These are phyloP conservation scores for Nicotiana rustica DNA, from an alignment of 305 asterid species.

Conservation along the genomic window DNA sequence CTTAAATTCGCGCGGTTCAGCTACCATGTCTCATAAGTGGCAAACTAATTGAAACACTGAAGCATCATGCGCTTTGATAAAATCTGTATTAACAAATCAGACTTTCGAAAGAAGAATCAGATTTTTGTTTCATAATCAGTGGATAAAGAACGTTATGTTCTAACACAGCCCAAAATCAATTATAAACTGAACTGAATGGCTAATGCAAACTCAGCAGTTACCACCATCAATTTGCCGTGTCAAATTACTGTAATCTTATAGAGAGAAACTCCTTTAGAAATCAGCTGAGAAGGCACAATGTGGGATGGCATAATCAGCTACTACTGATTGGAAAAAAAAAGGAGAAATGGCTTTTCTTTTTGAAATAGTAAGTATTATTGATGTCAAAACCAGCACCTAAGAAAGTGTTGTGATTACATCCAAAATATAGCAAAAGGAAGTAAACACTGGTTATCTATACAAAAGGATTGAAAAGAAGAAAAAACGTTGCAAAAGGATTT, in stretches of 20 bases:
- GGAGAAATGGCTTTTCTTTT: too few relatives aligned
- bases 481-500: not conserved
- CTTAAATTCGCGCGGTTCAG: not conserved
- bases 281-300: constrained; percentile 14
- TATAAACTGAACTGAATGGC: constrained; percentile 4
- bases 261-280: constrained; percentile 14
- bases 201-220: not conserved
- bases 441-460: too few relatives aligned
- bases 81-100: not conserved
- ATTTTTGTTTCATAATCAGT: not conserved
- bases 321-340: not conserved
- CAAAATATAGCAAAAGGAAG: too few relatives aligned
- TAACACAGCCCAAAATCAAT: not conserved
- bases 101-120: not conserved
- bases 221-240: not conserved
- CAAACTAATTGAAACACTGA: not conserved
- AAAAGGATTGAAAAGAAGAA: not conserved
- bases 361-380: too few relatives aligned
- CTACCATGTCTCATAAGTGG: not conserved
- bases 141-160: not conserved
- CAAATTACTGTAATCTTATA: not conserved
- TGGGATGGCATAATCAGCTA: not conserved
- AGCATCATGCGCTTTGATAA: not conserved
- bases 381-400: too few relatives aligned
- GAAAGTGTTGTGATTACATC: too few relatives aligned